Evolutionary conservation across 345 rosid species (phyloP).

Genomic region (Limnanthes douglasii): DNA sequence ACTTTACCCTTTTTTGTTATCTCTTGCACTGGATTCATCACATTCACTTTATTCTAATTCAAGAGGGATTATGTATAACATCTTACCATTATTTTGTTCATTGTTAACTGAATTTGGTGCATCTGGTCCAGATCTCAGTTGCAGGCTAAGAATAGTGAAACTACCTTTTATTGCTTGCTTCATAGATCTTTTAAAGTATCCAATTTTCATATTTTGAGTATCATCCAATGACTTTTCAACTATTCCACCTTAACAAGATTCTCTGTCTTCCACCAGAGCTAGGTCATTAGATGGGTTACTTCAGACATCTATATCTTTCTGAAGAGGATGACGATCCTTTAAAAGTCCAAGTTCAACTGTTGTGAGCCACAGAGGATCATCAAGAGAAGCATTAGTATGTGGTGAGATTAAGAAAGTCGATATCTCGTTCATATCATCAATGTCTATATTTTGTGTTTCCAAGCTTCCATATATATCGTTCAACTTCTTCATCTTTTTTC

Average conservation of each 20-base stretch:
- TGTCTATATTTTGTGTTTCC: too few relatives aligned
- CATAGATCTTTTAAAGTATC: conserved; percentile 16
- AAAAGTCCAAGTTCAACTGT: conserved; percentile 92
- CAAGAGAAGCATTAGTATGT: too few relatives aligned
- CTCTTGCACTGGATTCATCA: conserved; percentile 18
- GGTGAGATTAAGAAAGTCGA: too few relatives aligned
- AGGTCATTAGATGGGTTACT: conserved; percentile 55
- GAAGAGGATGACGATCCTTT: conserved; percentile 94
- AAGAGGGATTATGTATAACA: conserved; percentile 19
- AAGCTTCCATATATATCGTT: too few relatives aligned
- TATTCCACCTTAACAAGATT: conserved; percentile 17
- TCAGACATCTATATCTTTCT: conserved; percentile 66
- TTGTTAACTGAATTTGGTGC: conserved; percentile 15
- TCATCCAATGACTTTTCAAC: conserved; percentile 26
- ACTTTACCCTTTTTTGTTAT: conserved; percentile 48
- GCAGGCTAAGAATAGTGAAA: conserved; percentile 12
- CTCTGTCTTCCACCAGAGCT: conserved; percentile 26
- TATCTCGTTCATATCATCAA: too few relatives aligned
- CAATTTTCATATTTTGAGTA: too few relatives aligned
- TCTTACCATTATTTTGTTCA: conserved; percentile 11
- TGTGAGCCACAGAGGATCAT: conserved; percentile 84
- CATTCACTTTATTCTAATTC: conserved; percentile 28
- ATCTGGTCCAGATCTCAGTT: conserved; percentile 15
- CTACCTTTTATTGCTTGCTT: conserved; percentile 18
- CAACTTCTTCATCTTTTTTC: too few relatives aligned